Conservation (phyloP, 2,329 filamentous ascomycete species). For the Aspergillus uvarum region DNA sequence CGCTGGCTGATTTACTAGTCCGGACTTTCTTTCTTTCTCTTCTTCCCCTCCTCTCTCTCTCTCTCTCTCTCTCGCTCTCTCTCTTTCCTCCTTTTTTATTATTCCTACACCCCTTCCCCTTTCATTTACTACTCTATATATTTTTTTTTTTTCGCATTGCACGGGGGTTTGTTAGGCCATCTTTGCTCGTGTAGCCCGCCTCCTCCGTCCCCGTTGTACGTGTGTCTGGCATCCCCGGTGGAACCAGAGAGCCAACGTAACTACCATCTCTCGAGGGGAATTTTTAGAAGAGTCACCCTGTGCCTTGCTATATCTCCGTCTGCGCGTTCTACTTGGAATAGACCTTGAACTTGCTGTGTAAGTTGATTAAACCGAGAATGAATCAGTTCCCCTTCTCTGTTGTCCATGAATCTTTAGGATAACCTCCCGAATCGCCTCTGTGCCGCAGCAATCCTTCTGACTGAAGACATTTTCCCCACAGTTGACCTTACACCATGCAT, state of each 20-base stretch:
- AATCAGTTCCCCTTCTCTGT: background rate
- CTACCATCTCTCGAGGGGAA: background rate
- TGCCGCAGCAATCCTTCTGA: conserved; percentile 1
- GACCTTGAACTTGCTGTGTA: background rate
- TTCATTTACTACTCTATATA: background rate
- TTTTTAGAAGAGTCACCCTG: background rate
- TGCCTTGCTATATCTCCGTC: background rate
- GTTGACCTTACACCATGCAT: conserved; percentile 68
- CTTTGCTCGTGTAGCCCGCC: background rate
- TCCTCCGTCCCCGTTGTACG: background rate
- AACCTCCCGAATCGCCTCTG: background rate
- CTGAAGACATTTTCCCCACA: conserved; percentile 6
- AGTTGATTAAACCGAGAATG: background rate
- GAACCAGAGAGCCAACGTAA: conserved; percentile 11
- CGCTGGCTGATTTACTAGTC: background rate
- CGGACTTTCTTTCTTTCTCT: conserved; percentile 47
- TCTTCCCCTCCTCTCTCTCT: conserved; percentile 51
- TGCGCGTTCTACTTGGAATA: too few relatives aligned
- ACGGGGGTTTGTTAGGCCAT: background rate
- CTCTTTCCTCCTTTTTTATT: background rate
- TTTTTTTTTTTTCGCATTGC: background rate
- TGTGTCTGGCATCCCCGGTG: conserved; percentile 9
- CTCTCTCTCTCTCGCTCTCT: background rate
- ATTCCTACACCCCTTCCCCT: conserved; percentile 4
- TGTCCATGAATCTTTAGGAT: background rate